phyloP scores from a whole-genome alignment of 2,329 filamentous ascomycete genomes.

The Trichoderma polysporum region DNA sequence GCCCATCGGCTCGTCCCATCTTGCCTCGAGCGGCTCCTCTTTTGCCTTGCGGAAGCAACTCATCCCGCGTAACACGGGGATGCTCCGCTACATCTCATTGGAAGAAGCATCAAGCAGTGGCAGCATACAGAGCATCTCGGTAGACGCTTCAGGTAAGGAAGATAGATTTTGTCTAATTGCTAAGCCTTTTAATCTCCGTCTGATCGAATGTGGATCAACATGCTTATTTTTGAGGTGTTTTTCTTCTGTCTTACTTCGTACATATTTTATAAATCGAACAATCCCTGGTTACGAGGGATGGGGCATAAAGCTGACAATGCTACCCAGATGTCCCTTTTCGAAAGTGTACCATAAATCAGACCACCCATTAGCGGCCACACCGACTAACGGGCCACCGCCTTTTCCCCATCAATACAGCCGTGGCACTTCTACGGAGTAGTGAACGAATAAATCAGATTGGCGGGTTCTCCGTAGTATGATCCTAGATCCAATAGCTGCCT shows the following conservation, averaged over 20 bases:
- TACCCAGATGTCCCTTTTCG: too few relatives aligned
- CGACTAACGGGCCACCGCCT: too few relatives aligned
- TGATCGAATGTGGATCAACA: not conserved
- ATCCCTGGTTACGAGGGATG: not conserved
- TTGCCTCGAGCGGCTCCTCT: not conserved
- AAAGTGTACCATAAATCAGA: too few relatives aligned
- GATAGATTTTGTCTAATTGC: not conserved
- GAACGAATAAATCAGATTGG: not conserved
- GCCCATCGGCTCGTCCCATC: conserved; percentile 15
- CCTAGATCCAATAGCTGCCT: not conserved
- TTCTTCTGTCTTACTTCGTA: not conserved
- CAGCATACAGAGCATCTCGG: not conserved
- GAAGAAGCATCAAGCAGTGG: not conserved
- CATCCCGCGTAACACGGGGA: conserved; percentile 11
- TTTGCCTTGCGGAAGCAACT: not conserved
- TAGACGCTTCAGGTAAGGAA: conserved; percentile 4
- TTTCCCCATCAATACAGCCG: too few relatives aligned
- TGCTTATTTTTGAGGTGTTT: not conserved
- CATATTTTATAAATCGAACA: not conserved
- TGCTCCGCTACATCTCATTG: conserved; percentile 8
- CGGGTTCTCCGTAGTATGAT: not conserved
- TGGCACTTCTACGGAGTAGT: not conserved
- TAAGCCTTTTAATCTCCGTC: not conserved
- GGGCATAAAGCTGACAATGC: not conserved
- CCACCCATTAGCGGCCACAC: too few relatives aligned